A percentile compares a stretch with the other conserved stretches of the same genome.
These are phyloP conservation scores for Hypoxylon sp. DNA, from an alignment of 2,329 filamentous ascomycete species.

Conservation along the genomic window DNA sequence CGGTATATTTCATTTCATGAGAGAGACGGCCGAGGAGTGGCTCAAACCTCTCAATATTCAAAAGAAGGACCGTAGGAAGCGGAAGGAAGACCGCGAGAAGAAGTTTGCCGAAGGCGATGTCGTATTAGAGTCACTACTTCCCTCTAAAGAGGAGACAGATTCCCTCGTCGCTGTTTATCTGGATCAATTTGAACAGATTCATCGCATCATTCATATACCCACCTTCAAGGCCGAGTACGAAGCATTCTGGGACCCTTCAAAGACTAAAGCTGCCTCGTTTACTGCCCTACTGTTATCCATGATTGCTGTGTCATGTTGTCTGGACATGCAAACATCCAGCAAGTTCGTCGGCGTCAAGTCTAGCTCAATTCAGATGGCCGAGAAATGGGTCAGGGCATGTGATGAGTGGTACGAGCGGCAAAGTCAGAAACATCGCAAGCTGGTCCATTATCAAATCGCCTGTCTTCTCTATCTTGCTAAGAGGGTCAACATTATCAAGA, in stretches of 20 bases:
- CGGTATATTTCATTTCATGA: slow-evolving; percentile 72
- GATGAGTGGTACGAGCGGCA: slow-evolving; percentile 68
- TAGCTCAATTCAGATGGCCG: slow-evolving; percentile 66
- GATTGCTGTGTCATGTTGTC: slow-evolving; percentile 70
- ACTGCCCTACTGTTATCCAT: slow-evolving; percentile 71
- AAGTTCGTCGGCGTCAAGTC: slow-evolving; percentile 71
- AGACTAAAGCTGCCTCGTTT: slow-evolving; percentile 64
- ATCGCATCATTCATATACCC: slow-evolving; percentile 71
- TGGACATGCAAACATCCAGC: slow-evolving; percentile 65
- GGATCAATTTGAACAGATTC: slow-evolving; percentile 68
- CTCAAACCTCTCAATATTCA: slow-evolving; percentile 69
- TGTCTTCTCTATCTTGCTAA: slow-evolving; percentile 73
- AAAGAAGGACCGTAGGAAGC: slow-evolving; percentile 67
- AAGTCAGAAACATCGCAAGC: slow-evolving; percentile 71
- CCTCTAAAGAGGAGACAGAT: slow-evolving; percentile 62
- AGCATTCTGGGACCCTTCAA: slow-evolving; percentile 65
- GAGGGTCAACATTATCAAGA: slow-evolving; percentile 73
- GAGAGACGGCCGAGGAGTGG: slow-evolving; percentile 72
- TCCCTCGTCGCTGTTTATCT: slow-evolving; percentile 65
- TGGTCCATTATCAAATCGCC: slow-evolving; percentile 72
- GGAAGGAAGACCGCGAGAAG: slow-evolving; percentile 66
- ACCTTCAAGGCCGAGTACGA: slow-evolving; percentile 69
- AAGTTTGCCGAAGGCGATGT: slow-evolving; percentile 62
- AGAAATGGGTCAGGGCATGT: slow-evolving; percentile 68
- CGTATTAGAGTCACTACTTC: slow-evolving; percentile 65